Evolutionary conservation across 1,284 basidiomycete species (phyloP).

Genomic region (Stereum hirsutum): DNA sequence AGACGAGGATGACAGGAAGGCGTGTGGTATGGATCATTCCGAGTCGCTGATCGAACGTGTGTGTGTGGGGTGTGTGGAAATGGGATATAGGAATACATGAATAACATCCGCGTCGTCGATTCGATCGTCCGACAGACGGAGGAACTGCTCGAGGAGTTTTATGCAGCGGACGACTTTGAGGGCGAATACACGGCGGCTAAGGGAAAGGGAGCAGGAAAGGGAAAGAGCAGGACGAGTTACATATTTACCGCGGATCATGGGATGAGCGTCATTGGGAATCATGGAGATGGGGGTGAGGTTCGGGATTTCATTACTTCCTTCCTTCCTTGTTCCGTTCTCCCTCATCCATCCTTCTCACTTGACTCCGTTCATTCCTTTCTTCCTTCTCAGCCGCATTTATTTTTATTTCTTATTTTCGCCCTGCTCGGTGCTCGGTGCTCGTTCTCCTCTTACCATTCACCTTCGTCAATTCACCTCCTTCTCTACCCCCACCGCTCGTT

Average conservation of each 20-base stretch:
- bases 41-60: not conserved
- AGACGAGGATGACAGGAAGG: no score
- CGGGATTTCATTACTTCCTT: slow-evolving; percentile 5
- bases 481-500: not conserved
- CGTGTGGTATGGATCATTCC: not conserved
- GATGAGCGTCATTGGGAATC: slow-evolving; percentile 86
- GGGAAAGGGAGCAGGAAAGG: no score
- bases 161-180: slow-evolving; percentile 51
- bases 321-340: slow-evolving; percentile 2
- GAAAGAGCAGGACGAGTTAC: no score
- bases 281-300: slow-evolving; percentile 72
- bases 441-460: no score
- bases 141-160: slow-evolving; percentile 55
- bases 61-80: no score
- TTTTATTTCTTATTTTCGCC: no score
- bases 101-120: slow-evolving; percentile 80
- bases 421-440: no score
- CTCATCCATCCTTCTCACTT: not conserved
- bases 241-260: slow-evolving; percentile 89
- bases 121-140: slow-evolving; percentile 67
- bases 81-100: slow-evolving; percentile 87
- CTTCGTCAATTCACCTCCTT: no score
- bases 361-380: no score
- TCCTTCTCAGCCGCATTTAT: no score
- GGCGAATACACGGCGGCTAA: no score